Base-by-base conservation (phyloP, 495 filamentous ascomycete species). In the Neurospora pannonica region DNA sequence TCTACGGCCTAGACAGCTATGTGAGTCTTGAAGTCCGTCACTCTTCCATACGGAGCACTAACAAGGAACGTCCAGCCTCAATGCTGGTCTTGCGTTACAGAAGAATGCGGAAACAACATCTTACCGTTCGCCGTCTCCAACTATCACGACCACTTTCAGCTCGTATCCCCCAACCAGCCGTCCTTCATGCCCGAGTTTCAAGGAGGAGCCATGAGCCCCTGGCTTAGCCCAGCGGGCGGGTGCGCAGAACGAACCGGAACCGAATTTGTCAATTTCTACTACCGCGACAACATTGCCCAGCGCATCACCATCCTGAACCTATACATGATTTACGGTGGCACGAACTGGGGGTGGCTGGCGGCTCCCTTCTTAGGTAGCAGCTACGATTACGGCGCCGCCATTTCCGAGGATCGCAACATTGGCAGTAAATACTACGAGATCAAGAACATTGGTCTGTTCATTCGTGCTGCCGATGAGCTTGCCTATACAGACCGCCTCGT, bases 181-280 rank as follows among this genome's bases (percentile, higher is more conserved):
- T 82, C 78, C 7, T 90, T 90, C 79, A 84, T 91, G 79, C 87
- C 87, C 24, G 89, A 91, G 76, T 91, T 91, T 76, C 89, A 91
- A 75, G 89, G 89, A 36, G 89, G 89, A 19, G 85, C 83, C 8
- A 90, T 88, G 75, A 89, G 89, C 76, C 88, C 88, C 13, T 91
- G 89, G 89, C 86, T 82, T 70, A 85, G 85, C 2, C 87, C 88
- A 0, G 81, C 86, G 71, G 89, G 87, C 19, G 85, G 84, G 11
- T 87, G 85, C 70, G 77, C 77, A 8, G 78, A 76, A 19, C 77
- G 81, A 40, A 84, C 83, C 1, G 84, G 81, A 1, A 76, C 83
- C 1, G 83, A 86, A 19, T 90, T 88, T 75, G 87, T 87, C 34
- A 90, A 89, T 48, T 76, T 90, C 17, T 89, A 87, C 79, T 90